Conservation (phyloP, 371 early-diverging fungal genomes). For the Apophysomyces elegans region DNA sequence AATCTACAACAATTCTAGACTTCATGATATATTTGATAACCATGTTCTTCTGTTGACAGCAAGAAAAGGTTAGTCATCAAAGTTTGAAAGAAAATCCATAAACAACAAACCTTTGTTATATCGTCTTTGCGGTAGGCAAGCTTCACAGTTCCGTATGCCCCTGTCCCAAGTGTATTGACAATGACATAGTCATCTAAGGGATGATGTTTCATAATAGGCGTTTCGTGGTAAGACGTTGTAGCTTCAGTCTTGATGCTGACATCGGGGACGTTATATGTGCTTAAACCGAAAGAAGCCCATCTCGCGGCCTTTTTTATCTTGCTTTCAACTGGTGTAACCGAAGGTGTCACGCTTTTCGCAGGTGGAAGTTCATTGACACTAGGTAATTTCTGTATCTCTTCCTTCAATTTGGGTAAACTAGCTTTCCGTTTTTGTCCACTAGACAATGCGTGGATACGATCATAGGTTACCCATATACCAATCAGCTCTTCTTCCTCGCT, state of each 20-base stretch:
- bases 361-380: background rate
- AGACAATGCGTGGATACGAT: slow-evolving; percentile 48
- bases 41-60: slow-evolving; percentile 43
- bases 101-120: slow-evolving; percentile 46
- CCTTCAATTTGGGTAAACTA: background rate
- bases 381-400: background rate
- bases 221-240: background rate
- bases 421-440: slow-evolving; percentile 14
- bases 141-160: slow-evolving; percentile 76
- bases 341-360: background rate
- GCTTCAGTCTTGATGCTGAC: background rate
- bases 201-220: slow-evolving; percentile 17
- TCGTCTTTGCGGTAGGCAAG: slow-evolving; percentile 57
- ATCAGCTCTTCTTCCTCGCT: slow-evolving; percentile 56
- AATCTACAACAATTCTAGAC: slow-evolving; percentile 66
- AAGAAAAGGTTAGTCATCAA: background rate
- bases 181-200: slow-evolving; percentile 62
- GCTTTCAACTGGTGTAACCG: background rate
- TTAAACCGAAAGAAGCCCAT: slow-evolving; percentile 1
- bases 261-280: slow-evolving; percentile 2
- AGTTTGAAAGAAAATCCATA: background rate
- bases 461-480: slow-evolving; percentile 76
- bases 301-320: background rate
- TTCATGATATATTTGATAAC: slow-evolving; percentile 77
- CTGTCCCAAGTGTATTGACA: slow-evolving; percentile 67